Evolutionary conservation across 176 grass and related monocot genomes (phyloP).

Genomic region (Carex littledalei): DNA sequence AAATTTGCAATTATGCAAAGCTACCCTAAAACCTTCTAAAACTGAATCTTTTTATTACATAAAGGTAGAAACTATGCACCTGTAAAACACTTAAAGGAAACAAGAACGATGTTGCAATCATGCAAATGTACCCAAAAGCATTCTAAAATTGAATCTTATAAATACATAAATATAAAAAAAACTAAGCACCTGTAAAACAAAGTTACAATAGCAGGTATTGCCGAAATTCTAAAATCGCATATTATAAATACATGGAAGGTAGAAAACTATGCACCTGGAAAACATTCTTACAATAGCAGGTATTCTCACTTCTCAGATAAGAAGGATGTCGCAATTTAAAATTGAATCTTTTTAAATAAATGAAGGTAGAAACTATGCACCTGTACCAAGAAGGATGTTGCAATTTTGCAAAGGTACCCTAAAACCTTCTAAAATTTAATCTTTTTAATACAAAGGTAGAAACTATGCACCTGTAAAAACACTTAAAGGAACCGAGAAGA

Average conservation of each 20-base stretch:
- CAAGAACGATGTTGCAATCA: too few species aligned
- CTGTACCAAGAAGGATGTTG: too few species aligned
- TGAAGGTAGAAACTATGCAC: too few species aligned
- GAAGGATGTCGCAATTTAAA: too few species aligned
- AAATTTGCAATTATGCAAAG: background rate
- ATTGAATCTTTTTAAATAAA: too few species aligned
- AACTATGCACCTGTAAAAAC: slow-evolving; percentile 62
- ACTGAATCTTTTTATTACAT: background rate
- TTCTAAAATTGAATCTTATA: background rate
- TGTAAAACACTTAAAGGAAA: slow-evolving; percentile 66
- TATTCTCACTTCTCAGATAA: too few species aligned
- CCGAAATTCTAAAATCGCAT: background rate
- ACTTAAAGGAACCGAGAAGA: slow-evolving; percentile 26
- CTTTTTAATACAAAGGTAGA: background rate
- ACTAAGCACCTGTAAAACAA: slow-evolving; percentile 63
- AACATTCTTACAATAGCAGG: too few species aligned
- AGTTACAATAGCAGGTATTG: slow-evolving; percentile 97
- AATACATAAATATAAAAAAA: background rate
- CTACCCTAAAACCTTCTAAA: background rate
- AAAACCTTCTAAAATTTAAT: background rate
- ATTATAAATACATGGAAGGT: background rate
- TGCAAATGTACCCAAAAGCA: background rate
- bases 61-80: slow-evolving; percentile 20
- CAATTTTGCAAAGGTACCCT: background rate
- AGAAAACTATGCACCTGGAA: too few species aligned